A percentile compares a stretch with the other conserved stretches of the same genome.
phyloP scores from a whole-genome alignment of 106 monocot genomes.

The Acanthochlamys bracteata region DNA sequence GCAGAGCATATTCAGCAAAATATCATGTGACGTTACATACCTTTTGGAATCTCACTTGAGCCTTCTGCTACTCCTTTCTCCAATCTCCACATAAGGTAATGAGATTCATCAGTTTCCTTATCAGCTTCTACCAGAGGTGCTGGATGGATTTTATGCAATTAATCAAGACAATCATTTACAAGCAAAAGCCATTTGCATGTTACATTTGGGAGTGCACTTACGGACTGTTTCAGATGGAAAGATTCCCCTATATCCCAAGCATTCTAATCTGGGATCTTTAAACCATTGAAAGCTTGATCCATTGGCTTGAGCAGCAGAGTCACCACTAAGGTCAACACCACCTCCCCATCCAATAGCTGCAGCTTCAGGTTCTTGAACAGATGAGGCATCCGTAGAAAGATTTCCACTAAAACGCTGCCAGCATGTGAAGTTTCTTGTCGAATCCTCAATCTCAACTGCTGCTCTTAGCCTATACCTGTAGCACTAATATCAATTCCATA shows the following conservation, averaged over 20 bases:
- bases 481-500: not conserved
- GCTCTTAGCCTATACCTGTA: conserved; percentile 76
- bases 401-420: conserved; percentile 87
- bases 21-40: conserved; percentile 24
- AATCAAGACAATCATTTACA: not conserved
- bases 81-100: conserved; percentile 81
- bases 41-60: conserved; percentile 88
- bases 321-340: conserved; percentile 37
- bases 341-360: conserved; percentile 70
- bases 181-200: not conserved
- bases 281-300: conserved; percentile 75
- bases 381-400: conserved; percentile 12
- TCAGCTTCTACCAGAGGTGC: conserved; percentile 87
- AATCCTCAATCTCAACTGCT: conserved; percentile 89
- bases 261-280: conserved; percentile 70
- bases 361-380: conserved; percentile 53
- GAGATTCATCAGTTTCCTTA: conserved; percentile 55
- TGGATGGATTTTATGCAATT: conserved; percentile 13
- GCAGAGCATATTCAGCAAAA: not conserved
- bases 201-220: conserved; percentile 24
- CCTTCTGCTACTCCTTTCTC: conserved; percentile 93
- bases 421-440: conserved; percentile 50
- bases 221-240: conserved; percentile 70
- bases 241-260: conserved; percentile 85
- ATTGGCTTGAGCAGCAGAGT: conserved; percentile 52